A percentile compares a stretch with the other conserved stretches of the same genome.
phyloP scores from a whole-genome alignment of 1,139 yeast species.

The Kurtzmaniella quercitrusa region DNA sequence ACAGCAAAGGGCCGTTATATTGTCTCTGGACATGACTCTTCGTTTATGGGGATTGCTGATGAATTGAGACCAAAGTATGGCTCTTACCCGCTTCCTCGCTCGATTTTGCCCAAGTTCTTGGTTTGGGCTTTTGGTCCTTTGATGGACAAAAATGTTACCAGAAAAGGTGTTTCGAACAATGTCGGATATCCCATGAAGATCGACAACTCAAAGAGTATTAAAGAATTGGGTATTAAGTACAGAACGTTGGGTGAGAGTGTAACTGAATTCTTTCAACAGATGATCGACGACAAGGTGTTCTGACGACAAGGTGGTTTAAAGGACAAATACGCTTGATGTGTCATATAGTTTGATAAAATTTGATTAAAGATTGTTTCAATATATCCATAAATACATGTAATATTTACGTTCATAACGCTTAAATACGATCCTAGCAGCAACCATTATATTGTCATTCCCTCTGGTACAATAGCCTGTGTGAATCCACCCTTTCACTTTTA shows the following conservation, averaged over 20 bases:
- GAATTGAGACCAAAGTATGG: constrained; percentile 5
- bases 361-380: no score
- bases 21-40: constrained; percentile 6
- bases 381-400: no score
- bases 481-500: no score
- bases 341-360: no score
- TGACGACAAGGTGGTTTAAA: no score
- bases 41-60: constrained; percentile 3
- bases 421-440: no score
- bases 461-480: no score
- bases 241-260: constrained; percentile 12
- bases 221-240: constrained; percentile 12
- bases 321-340: no score
- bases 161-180: constrained; percentile 3
- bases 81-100: constrained; percentile 3
- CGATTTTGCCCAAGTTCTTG: constrained; percentile 2
- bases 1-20: constrained; percentile 6
- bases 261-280: constrained; percentile 10
- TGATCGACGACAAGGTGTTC: constrained; percentile 3
- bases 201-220: constrained; percentile 5
- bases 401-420: no score
- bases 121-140: constrained; percentile 5
- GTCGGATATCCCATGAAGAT: constrained; percentile 3
- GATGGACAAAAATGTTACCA: constrained; percentile 2
- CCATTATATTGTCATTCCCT: no score